These are phyloP conservation scores for Diaporthe nobilis DNA, from an alignment of 2,329 filamentous ascomycete genomes.

Conservation along the genomic window DNA sequence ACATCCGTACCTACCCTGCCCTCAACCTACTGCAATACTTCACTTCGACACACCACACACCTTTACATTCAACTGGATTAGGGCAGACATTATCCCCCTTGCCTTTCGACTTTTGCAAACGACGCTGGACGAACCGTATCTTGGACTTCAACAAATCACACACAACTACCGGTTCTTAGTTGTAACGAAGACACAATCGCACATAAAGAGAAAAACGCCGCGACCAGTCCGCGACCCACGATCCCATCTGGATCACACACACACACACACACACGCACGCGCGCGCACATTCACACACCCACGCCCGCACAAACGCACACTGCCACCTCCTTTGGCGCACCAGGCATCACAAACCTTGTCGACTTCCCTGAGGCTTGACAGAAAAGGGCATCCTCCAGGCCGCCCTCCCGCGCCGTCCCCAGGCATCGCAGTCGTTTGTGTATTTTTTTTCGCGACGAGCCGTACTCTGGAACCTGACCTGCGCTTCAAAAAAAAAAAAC, in stretches of 20 bases:
- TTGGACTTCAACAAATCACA: conserved; percentile 27
- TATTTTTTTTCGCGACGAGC: conserved; percentile 12
- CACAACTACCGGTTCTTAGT: conserved; percentile 34
- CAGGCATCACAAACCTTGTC: conserved; percentile 6
- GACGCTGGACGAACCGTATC: conserved; percentile 41
- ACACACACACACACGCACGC: neutral
- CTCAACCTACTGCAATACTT: conserved; percentile 23
- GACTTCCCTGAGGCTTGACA: neutral
- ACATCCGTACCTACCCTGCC: conserved; percentile 33
- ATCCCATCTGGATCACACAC: conserved; percentile 13
- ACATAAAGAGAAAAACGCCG: conserved; percentile 2
- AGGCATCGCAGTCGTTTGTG: neutral
- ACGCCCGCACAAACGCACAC: neutral
- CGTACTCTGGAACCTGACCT: neutral
- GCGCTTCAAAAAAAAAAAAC: neutral
- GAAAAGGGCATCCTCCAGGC: neutral
- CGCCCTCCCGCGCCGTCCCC: neutral
- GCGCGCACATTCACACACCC: neutral
- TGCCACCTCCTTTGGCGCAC: neutral
- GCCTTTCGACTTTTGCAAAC: conserved; percentile 32
- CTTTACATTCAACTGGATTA: conserved; percentile 30
- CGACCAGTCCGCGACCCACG: conserved; percentile 29
- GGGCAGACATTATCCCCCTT: conserved; percentile 33
- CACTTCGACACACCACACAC: conserved; percentile 35
- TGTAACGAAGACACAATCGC: conserved; percentile 22